These are phyloP conservation scores for Globisporangium heterothallicum DNA, from an alignment of 352 stramenopile genomes.

Conservation along the genomic window DNA sequence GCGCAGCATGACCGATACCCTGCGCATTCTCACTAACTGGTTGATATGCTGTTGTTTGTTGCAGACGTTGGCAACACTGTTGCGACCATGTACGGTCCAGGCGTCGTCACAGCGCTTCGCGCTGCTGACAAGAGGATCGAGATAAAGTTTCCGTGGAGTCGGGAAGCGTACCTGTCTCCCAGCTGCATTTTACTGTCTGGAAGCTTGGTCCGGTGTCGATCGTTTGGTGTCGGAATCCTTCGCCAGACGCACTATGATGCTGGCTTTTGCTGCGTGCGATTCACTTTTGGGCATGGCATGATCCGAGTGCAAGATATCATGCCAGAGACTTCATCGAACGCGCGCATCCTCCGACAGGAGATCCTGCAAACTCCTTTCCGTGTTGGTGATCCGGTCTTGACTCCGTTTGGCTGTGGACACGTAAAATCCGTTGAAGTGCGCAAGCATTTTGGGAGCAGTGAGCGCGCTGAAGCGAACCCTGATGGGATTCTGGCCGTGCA, in stretches of 20 bases:
- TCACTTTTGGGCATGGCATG: slow-evolving; percentile 55
- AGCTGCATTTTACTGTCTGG: slow-evolving; percentile 41
- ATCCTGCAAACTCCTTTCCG: slow-evolving; percentile 24
- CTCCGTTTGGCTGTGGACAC: slow-evolving; percentile 57
- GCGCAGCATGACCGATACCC: not conserved
- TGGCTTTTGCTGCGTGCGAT: slow-evolving; percentile 57
- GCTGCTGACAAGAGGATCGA: slow-evolving; percentile 48
- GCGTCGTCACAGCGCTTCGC: slow-evolving; percentile 57
- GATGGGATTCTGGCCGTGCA: slow-evolving; percentile 10
- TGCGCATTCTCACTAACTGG: not conserved
- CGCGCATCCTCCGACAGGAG: slow-evolving; percentile 14
- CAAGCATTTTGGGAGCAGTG: not conserved
- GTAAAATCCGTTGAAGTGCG: slow-evolving; percentile 26
- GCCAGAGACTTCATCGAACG: slow-evolving; percentile 36
- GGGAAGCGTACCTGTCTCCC: slow-evolving; percentile 46
- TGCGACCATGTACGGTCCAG: slow-evolving; percentile 53
- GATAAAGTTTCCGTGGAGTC: slow-evolving; percentile 67
- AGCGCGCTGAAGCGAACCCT: not conserved
- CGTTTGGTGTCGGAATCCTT: slow-evolving; percentile 58
- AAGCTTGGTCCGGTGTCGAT: slow-evolving; percentile 38
- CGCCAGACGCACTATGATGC: slow-evolving; percentile 51
- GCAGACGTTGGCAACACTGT: slow-evolving; percentile 61
- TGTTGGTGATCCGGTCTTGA: slow-evolving; percentile 58
- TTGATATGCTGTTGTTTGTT: slow-evolving; percentile 1
- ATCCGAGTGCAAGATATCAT: slow-evolving; percentile 47